Conservation (phyloP, 1,284 basidiomycete species). For the Moniliophthora roreri region DNA sequence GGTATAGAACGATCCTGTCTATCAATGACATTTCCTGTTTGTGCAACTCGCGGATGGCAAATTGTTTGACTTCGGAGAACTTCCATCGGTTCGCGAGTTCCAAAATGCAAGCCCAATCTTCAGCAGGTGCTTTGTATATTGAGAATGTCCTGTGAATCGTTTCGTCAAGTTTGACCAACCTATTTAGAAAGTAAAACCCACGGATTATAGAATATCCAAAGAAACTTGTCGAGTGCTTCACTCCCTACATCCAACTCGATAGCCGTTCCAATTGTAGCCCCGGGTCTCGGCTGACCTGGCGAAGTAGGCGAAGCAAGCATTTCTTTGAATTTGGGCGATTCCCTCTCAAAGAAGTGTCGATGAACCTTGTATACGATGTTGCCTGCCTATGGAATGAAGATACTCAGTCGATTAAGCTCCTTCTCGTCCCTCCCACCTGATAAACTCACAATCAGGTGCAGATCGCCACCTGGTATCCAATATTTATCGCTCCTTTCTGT, state of each 20-base stretch:
- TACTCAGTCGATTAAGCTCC: constrained; percentile 15
- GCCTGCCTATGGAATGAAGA: constrained; percentile 36
- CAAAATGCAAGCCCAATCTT: constrained; percentile 53
- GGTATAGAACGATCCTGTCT: constrained; percentile 51
- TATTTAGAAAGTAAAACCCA: constrained; percentile 31
- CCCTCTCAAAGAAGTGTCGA: constrained; percentile 59
- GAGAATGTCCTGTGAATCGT: constrained; percentile 51
- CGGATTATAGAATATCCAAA: constrained; percentile 70
- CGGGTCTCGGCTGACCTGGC: constrained; percentile 34
- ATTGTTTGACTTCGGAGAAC: constrained; percentile 47
- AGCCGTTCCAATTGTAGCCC: constrained; percentile 39
- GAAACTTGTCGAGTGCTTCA: constrained; percentile 51
- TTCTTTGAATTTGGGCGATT: constrained; percentile 53
- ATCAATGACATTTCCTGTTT: constrained; percentile 43
- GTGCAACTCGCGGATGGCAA: constrained; percentile 48
- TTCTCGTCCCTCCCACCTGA: background rate
- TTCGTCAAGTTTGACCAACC: background rate
- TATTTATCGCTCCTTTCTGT: constrained; percentile 38
- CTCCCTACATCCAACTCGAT: constrained; percentile 43
- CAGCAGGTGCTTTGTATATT: constrained; percentile 47
- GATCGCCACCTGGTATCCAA: constrained; percentile 54
- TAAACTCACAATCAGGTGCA: constrained; percentile 50
- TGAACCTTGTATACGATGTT: constrained; percentile 48
- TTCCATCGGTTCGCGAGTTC: constrained; percentile 47
- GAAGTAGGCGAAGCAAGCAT: constrained; percentile 32